Percentiles rank a stretch among this genome's conserved stretches.
These are phyloP conservation scores for Tuber umbilicatum DNA, from an alignment of 495 filamentous ascomycete genomes.

Conservation along the genomic window DNA sequence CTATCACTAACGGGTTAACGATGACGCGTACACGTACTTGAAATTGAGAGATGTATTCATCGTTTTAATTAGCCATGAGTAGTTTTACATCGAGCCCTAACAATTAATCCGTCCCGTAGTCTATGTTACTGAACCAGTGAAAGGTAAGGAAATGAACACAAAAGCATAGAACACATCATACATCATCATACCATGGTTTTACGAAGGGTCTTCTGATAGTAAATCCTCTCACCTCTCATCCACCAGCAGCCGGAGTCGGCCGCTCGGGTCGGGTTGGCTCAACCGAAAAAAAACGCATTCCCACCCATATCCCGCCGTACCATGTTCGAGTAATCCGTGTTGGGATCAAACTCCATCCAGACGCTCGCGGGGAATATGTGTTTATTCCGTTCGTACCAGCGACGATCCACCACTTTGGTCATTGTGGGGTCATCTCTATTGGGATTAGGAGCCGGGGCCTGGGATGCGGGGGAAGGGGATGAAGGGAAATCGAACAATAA, in stretches of 20 bases:
- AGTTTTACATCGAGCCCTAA: not conserved
- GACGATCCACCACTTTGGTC: slow-evolving; percentile 90
- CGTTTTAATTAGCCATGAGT: not conserved
- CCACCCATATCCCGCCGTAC: slow-evolving; percentile 76
- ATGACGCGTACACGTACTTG: not conserved
- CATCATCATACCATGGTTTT: not conserved
- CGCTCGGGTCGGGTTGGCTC: not conserved
- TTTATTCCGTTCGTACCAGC: slow-evolving; percentile 96
- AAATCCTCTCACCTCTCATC: not conserved
- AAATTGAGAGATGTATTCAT: not conserved
- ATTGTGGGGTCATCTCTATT: slow-evolving; percentile 66
- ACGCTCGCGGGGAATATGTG: slow-evolving; percentile 94
- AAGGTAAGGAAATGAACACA: not conserved
- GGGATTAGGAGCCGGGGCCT: slow-evolving; percentile 10
- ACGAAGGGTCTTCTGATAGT: not conserved
- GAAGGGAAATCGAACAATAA: slow-evolving; percentile 72
- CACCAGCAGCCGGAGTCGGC: not conserved
- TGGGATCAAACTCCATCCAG: slow-evolving; percentile 92
- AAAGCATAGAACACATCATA: not conserved
- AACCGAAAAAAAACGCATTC: slow-evolving; percentile 82
- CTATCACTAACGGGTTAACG: too few relatives aligned
- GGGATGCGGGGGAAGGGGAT: slow-evolving; percentile 38
- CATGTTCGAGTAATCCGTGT: slow-evolving; percentile 73
- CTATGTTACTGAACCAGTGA: not conserved
- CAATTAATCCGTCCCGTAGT: not conserved